Base-by-base conservation (phyloP, 148 eudicot genomes). In the Limonium bicolor region DNA sequence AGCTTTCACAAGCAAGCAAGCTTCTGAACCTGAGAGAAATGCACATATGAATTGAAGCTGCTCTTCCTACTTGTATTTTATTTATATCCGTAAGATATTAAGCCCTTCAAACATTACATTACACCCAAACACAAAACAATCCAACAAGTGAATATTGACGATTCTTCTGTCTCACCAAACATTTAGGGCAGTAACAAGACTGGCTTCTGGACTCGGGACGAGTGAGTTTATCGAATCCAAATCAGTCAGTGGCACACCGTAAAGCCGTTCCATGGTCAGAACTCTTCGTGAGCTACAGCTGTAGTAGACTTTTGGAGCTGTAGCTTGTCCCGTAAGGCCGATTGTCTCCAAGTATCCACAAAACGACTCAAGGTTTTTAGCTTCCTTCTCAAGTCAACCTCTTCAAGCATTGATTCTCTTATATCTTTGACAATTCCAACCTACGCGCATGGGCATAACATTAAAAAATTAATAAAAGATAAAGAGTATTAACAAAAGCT, bases 11-110 rank as follows among this genome's bases (percentile, higher is more conserved):
- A 5, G 79, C 78, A 62, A 90, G 93, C 81, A 84, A 70, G 61
- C 97, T 90, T 59, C 97, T 92, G 69, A 83, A 90, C 97, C 95
- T 90, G 76, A 72, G 32, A 64, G n/a, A n/a, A n/a, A n/a, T n/a
- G n/a, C n/a, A n/a, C n/a, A n/a, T n/a, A 25, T 43, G 48, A n/a
- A 38, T 20, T 8, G 25, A 18, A 43, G 15, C 28, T 17, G 48
- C 30, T 43, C 4, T n/a, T n/a, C n/a, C n/a, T n/a, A n/a, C n/a
- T n/a, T n/a, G n/a, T n/a, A n/a, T n/a, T n/a, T n/a, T n/a, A n/a
- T n/a, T n/a, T n/a, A n/a, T n/a, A n/a, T n/a, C n/a, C n/a, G n/a
- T n/a, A n/a, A n/a, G n/a, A n/a, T n/a, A n/a, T n/a, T n/a, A n/a
- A n/a, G n/a, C n/a, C n/a, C n/a, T n/a, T n/a, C n/a, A n/a, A n/a